Percentiles rank a stretch among this genome's conserved stretches.
Conservation (phyloP, 2,329 filamentous ascomycete genomes). For the Apiospora sp. region DNA sequence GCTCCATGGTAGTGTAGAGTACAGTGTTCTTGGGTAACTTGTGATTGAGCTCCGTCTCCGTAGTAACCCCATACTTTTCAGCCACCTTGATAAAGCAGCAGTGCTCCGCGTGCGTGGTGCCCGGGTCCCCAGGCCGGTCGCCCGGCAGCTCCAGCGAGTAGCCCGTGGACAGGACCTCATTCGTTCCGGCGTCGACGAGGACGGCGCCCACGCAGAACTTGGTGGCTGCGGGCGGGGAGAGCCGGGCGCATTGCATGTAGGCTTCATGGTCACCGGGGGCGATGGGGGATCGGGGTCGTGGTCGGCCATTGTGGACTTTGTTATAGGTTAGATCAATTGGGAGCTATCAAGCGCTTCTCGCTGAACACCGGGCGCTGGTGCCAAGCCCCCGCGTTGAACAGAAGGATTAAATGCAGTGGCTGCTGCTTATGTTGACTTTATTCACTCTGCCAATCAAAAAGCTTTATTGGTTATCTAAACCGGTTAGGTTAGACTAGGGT, state of each 20-base stretch:
- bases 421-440: too few relatives aligned
- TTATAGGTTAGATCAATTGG: too few relatives aligned
- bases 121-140: constrained; percentile 47
- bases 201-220: constrained; percentile 54
- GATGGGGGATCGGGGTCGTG: not conserved
- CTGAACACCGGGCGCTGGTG: too few relatives aligned
- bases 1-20: constrained; percentile 56
- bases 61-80: constrained; percentile 43
- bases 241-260: constrained; percentile 47
- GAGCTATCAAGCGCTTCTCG: too few relatives aligned
- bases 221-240: constrained; percentile 46
- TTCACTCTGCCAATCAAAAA: too few relatives aligned
- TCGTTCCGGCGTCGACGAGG: constrained; percentile 47
- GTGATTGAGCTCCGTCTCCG: constrained; percentile 45
- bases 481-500: too few relatives aligned
- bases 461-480: too few relatives aligned
- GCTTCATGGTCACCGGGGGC: not conserved
- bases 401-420: too few relatives aligned
- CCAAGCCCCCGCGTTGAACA: too few relatives aligned
- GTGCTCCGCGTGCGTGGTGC: constrained; percentile 52
- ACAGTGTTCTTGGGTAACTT: constrained; percentile 49
- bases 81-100: constrained; percentile 55
- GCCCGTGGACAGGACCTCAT: constrained; percentile 50
- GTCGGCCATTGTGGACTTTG: not conserved
- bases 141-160: constrained; percentile 50